These are phyloP conservation scores for Botrytis tulipae DNA, from an alignment of 2,329 filamentous ascomycete species.

Conservation along the genomic window DNA sequence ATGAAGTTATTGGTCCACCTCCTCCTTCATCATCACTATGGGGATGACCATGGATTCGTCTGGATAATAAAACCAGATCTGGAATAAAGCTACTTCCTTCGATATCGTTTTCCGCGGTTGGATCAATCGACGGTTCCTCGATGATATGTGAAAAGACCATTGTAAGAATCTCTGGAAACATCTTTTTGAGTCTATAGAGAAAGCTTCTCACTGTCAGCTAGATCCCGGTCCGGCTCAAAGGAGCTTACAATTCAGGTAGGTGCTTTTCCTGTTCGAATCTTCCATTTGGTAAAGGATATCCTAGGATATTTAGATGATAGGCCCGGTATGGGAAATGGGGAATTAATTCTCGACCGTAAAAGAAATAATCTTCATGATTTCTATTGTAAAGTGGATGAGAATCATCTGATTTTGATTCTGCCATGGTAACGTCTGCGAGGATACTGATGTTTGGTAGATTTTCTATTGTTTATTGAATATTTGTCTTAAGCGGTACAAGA, in stretches of 20 bases:
- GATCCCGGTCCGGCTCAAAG: not conserved
- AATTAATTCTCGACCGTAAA: not conserved
- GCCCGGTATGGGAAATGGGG: not conserved
- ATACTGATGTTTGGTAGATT: not conserved
- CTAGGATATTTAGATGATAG: not conserved
- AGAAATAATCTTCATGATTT: not conserved
- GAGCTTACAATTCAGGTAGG: not conserved
- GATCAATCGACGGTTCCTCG: not conserved
- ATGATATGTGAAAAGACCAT: not conserved
- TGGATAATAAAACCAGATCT: not conserved
- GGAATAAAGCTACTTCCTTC: not conserved
- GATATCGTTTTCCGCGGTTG: not conserved
- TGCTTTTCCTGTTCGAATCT: not conserved
- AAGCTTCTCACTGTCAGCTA: not conserved
- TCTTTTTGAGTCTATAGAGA: not conserved
- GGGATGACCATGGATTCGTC: not conserved
- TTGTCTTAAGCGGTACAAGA: not conserved
- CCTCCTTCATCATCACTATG: not conserved
- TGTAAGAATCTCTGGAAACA: not conserved
- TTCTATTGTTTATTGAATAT: too few relatives aligned
- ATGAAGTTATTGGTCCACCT: not conserved
- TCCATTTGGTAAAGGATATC: not conserved
- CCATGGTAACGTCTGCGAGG: not conserved
- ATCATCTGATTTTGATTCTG: not conserved
- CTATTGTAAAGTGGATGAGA: not conserved